Evolutionary conservation across 2,329 filamentous ascomycete species (phyloP), one percentile per base, ranked within the genome.

Genomic region (Phialocephala sp.): DNA sequence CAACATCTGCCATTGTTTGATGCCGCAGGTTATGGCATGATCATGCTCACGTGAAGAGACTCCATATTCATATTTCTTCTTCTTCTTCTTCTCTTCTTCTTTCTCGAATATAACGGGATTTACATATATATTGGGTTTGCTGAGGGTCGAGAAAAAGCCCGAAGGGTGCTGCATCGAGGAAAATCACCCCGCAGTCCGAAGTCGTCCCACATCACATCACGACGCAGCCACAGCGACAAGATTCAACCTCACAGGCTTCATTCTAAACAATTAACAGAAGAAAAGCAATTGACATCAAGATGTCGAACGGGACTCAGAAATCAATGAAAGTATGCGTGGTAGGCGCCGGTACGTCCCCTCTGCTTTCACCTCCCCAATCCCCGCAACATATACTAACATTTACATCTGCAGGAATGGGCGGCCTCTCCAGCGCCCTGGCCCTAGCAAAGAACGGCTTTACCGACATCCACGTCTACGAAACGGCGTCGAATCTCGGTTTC

Each of bases 401-500:
- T 32, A 32, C 8, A 55, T 55, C n/a, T 27, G 24, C 41, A 90
- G 90, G 91, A 70, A 94, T 95, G 91, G 91, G 91, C 59, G 92
- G 92, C 35, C 81, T 94, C 35, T 87, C 90, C 64, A 84, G 83
- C 60, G 91, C 91, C 6, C 83, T 94, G 39, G 86, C 91, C 12
- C 84, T 94, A 41, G 91, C 91, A 47, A 90, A 90, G 78, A 87
- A 89, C 72, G 92, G 91, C 8, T 94, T 94, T 78, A 85, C 82
- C 69, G 81, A 90, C 64, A 89, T 95, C 73, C 82, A 89, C 62
- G 86, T 94, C 60, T 94, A 88, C 76, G 92, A 94, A 76, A 85
- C 84, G 39, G 91, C 91, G 0, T 86, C 89, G 4, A 85, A 88
- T 69, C 83, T 94, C 4, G 91, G 91, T 5, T 94, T 94, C 72